Conservation (phyloP, 768 basidiomycete species). For the Trametes cingulata region DNA sequence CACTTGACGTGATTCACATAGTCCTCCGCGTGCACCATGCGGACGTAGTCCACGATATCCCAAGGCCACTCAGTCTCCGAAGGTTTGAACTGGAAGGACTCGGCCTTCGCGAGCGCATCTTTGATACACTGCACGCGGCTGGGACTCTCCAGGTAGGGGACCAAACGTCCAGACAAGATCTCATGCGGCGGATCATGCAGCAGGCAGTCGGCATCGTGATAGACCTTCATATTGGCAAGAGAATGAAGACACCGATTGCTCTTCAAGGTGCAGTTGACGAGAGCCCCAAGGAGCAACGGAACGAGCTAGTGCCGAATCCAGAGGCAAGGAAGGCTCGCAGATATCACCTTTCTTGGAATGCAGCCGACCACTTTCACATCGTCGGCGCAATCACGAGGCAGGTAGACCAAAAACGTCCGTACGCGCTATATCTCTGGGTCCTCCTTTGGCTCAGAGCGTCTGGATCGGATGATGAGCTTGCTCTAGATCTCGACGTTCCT, state of each 20-base stretch:
- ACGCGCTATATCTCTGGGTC: too few species aligned
- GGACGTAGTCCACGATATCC: constrained; percentile 15
- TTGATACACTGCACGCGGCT: constrained; percentile 27
- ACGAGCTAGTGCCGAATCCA: too few species aligned
- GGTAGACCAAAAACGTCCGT: too few species aligned
- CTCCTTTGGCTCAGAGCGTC: too few species aligned
- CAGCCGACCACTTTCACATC: too few species aligned
- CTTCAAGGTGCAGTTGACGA: neutral
- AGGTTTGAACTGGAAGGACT: constrained; percentile 15
- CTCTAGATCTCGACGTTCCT: too few species aligned
- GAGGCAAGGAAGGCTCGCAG: too few species aligned
- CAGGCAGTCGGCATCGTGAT: constrained; percentile 24
- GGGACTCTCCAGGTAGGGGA: constrained; percentile 35
- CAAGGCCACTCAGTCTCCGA: constrained; percentile 2
- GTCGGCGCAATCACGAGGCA: too few species aligned
- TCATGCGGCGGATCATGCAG: constrained; percentile 35
- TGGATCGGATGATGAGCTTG: too few species aligned
- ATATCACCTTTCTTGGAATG: too few species aligned
- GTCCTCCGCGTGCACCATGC: constrained; percentile 29
- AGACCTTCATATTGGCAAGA: constrained; percentile 25
- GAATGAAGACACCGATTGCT: neutral
- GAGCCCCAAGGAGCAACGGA: neutral
- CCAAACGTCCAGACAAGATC: constrained; percentile 30
- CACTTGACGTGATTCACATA: constrained; percentile 32
- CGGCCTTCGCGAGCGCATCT: constrained; percentile 19